Evolutionary conservation across 192 early-diverging fungal species (phyloP).

Genomic region (Pilobolus umbonatus): DNA sequence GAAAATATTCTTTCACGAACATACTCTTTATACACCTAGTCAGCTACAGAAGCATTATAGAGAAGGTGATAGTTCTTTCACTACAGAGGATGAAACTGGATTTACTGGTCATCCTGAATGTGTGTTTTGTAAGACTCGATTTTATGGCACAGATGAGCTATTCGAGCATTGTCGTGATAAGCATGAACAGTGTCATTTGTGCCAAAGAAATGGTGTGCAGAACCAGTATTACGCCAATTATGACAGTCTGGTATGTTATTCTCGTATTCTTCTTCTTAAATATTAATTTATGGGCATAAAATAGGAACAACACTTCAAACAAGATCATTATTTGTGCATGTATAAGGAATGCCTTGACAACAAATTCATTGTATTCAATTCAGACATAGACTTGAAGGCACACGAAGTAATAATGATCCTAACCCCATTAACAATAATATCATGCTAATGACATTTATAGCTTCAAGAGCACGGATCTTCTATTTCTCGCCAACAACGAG

Average conservation of each 20-base stretch:
- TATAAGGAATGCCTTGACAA: conserved; percentile 80
- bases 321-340: conserved; percentile 77
- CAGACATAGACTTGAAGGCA: conserved; percentile 85
- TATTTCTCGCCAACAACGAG: conserved; percentile 25
- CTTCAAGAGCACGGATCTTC: conserved; percentile 37
- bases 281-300: not conserved
- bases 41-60: conserved; percentile 75
- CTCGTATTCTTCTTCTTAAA: no score
- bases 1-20: conserved; percentile 92
- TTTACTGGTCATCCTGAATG: conserved; percentile 88
- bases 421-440: no score
- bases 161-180: conserved; percentile 88
- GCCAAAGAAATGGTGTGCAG: conserved; percentile 63
- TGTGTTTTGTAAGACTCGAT: conserved; percentile 77
- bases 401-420: conserved; percentile 61
- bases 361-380: conserved; percentile 95
- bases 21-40: conserved; percentile 73
- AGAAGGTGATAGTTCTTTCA: conserved; percentile 54
- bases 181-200: conserved; percentile 94
- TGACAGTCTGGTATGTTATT: conserved; percentile 64
- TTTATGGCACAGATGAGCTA: conserved; percentile 90
- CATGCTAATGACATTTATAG: conserved; percentile 8
- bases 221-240: conserved; percentile 91
- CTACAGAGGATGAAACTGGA: conserved; percentile 52
- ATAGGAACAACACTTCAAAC: conserved; percentile 70